phyloP scores from a whole-genome alignment of 495 filamentous ascomycete species.

The Neurospora sublineolata region DNA sequence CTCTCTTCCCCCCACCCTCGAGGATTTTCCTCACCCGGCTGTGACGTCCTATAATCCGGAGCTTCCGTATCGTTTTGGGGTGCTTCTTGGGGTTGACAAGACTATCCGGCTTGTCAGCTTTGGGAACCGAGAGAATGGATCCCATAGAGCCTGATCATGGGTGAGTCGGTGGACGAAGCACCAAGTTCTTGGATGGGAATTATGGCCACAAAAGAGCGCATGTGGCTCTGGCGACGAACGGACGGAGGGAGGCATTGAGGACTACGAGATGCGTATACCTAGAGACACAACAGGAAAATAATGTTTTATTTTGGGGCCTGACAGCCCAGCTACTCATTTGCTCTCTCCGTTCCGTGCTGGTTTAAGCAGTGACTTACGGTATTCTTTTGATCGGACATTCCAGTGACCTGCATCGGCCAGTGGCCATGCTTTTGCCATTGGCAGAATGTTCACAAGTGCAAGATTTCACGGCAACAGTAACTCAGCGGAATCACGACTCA shows the following conservation, averaged over 20 bases:
- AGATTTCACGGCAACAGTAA: background rate
- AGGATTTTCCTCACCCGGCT: background rate
- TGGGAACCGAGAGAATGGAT: background rate
- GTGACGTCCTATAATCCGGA: background rate
- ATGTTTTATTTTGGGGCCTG: background rate
- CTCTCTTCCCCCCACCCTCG: background rate
- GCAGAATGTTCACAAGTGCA: background rate
- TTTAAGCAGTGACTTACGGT: background rate
- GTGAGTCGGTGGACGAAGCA: background rate
- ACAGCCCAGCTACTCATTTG: background rate
- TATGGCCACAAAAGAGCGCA: background rate
- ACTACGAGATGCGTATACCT: background rate
- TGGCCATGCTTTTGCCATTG: background rate
- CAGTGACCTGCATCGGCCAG: background rate
- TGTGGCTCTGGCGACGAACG: background rate
- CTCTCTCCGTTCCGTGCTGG: background rate
- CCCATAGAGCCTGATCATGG: too few species aligned
- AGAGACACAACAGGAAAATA: background rate
- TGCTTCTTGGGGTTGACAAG: too few species aligned
- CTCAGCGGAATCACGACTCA: background rate
- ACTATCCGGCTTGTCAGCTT: background rate
- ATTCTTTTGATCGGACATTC: background rate
- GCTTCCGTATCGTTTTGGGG: background rate
- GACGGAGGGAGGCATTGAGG: background rate
- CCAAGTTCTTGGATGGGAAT: background rate